Conservation (phyloP, 1,139 yeast genomes). For the Saccharomyces pastorianus region DNA sequence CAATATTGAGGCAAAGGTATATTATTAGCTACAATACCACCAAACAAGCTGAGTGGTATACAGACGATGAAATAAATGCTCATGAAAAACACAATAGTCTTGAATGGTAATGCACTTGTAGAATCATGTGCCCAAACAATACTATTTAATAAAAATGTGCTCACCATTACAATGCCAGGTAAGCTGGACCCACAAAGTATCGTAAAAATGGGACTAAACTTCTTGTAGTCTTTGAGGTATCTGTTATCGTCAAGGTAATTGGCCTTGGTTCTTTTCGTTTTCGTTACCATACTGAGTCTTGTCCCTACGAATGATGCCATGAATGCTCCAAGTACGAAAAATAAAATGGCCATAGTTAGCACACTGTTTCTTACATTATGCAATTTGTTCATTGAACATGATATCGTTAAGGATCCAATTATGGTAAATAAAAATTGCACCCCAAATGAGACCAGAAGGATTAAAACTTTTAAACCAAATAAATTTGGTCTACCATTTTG, state of each 20-base stretch:
- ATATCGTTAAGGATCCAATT: constrained; percentile 50
- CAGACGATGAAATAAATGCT: constrained; percentile 55
- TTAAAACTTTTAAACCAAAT: constrained; percentile 27
- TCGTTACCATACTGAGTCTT: neutral
- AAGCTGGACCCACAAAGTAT: constrained; percentile 51
- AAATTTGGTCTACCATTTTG: constrained; percentile 10
- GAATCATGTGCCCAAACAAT: constrained; percentile 74
- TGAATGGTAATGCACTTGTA: constrained; percentile 69
- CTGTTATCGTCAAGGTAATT: constrained; percentile 5
- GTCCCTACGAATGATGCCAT: constrained; percentile 68
- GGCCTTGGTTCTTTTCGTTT: constrained; percentile 33
- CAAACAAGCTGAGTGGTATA: constrained; percentile 65
- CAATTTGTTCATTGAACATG: constrained; percentile 49
- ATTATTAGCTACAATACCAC: constrained; percentile 54
- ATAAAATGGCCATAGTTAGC: constrained; percentile 49
- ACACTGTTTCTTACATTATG: constrained; percentile 63
- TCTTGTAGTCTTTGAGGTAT: constrained; percentile 2
- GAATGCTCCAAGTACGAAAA: constrained; percentile 62
- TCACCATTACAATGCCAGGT: constrained; percentile 49
- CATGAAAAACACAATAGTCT: constrained; percentile 54
- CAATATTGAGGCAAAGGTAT: neutral
- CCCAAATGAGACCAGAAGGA: constrained; percentile 64
- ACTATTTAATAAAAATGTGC: constrained; percentile 51
- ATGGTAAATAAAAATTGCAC: constrained; percentile 60
- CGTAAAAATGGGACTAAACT: constrained; percentile 29